A percentile compares a stretch with the other conserved stretches of the same genome.
Conservation (phyloP, 2,329 filamentous ascomycete species). For the Paracoccidioides brasiliensis region DNA sequence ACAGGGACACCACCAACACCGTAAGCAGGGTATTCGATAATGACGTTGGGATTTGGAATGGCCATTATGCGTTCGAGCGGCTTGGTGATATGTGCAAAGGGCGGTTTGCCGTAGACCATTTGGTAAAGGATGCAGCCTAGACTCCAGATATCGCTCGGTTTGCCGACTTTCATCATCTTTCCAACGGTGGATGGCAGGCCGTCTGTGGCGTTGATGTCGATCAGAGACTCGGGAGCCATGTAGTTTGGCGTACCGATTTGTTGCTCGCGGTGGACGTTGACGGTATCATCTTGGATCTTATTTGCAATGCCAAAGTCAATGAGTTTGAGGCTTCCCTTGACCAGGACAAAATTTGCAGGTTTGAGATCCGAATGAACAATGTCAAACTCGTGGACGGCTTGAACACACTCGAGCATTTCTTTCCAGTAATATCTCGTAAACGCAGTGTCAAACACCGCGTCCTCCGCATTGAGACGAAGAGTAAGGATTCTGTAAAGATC, state of each 20-base stretch:
- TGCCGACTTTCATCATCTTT: constrained; percentile 90
- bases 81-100: constrained; percentile 83
- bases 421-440: constrained; percentile 99
- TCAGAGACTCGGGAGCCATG: constrained; percentile 91
- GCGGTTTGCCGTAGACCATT: constrained; percentile 93
- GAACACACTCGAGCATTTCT: constrained; percentile 94
- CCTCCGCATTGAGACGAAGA: constrained; percentile 56
- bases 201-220: constrained; percentile 63
- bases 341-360: constrained; percentile 90
- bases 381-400: constrained; percentile 75
- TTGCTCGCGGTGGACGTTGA: constrained; percentile 92
- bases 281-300: constrained; percentile 90
- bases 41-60: constrained; percentile 37
- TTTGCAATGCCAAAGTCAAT: constrained; percentile 99
- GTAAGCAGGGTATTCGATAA: constrained; percentile 34
- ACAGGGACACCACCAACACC: constrained; percentile 38
- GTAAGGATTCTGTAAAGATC: constrained; percentile 80
- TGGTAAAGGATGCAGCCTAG: constrained; percentile 94
- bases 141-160: constrained; percentile 92
- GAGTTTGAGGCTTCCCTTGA: constrained; percentile 79
- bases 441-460: constrained; percentile 66
- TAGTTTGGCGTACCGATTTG: constrained; percentile 96
- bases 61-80: constrained; percentile 64
- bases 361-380: constrained; percentile 97
- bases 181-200: constrained; percentile 35